Evolutionary conservation across 805 yeast species (phyloP), one percentile per base, ranked within the genome.

Genomic region (Barnettozyma sucrosica): DNA sequence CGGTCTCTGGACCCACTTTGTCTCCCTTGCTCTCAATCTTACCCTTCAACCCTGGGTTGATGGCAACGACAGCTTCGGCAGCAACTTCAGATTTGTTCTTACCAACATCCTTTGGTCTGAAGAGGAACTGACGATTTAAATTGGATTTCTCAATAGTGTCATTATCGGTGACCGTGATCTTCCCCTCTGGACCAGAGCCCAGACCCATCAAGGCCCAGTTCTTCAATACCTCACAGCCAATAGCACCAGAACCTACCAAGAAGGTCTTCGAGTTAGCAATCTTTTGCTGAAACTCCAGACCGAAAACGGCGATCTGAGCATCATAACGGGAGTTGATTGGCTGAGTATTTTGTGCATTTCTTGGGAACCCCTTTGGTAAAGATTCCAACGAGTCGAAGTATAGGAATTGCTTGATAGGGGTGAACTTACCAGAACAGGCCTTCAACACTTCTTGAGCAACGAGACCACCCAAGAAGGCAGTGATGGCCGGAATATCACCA

Each of bases 191-290:
- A 37, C 98, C 98, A 21, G 95, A 76, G 32, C 96, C 98, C 45
- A 93, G 71, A 40, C 99, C 99, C 79, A 90, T 76, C 77, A 93
- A 77, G 5, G 99, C 97, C 98, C 98, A 93, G 63, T 89, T 90
- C 69, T 93, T 93, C 61, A 93, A 75, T 90, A 93, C 92, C 70
- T 93, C 99, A 72, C 99, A 93, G 36, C 99, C 99, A 72, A 93
- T 93, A 18, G 99, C 99, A 64, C 99, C 99, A 2, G 97, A 76
- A 40, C 99, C 99, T 36, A 93, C 99, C 55, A 93, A 72, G 66
- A 93, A 92, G 4, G 90, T 89, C 61, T 80, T 84, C 53, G 85
- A 70, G 66, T 90, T 88, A 34, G 87, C 79, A 49, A 93, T 69
- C 39, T 70, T 71, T 59, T 84, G 80, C 63, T 89, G 92, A 68